Evolutionary conservation across 192 early-diverging fungal species (phyloP).

Genomic region (Backusella mclennaniae): DNA sequence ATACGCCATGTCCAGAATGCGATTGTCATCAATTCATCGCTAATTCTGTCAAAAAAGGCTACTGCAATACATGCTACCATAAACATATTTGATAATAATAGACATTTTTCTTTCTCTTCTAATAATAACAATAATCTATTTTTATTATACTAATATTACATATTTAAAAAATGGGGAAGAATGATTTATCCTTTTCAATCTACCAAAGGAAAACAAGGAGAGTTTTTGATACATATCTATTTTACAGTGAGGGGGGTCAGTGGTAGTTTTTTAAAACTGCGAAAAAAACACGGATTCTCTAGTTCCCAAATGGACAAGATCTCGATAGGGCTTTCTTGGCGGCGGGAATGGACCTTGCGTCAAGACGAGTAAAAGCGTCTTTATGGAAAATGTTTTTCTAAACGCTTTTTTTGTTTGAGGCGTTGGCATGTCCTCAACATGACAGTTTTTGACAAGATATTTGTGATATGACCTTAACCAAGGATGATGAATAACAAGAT

Average conservation of each 20-base stretch:
- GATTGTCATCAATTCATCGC: slow-evolving; percentile 9
- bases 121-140: slow-evolving; percentile 3
- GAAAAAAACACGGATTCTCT: neutral
- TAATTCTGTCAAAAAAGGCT: neutral
- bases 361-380: neutral
- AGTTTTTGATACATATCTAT: neutral
- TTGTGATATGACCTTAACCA: slow-evolving; percentile 30
- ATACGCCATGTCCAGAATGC: slow-evolving; percentile 2
- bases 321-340: slow-evolving; percentile 26
- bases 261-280: neutral
- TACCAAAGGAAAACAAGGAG: neutral
- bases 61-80: slow-evolving; percentile 9
- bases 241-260: neutral
- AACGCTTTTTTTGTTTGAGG: neutral
- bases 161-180: neutral
- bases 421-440: neutral
- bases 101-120: neutral
- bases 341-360: slow-evolving; percentile 31
- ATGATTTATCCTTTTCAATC: neutral
- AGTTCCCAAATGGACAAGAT: slow-evolving; percentile 31
- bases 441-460: neutral
- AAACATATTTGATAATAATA: slow-evolving; percentile 5
- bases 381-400: neutral
- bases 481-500: slow-evolving; percentile 35
- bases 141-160: slow-evolving; percentile 6